A percentile compares a stretch with the other conserved stretches of the same genome.
phyloP scores from a whole-genome alignment of 2,329 filamentous ascomycete species.

The Diatrype stigma region DNA sequence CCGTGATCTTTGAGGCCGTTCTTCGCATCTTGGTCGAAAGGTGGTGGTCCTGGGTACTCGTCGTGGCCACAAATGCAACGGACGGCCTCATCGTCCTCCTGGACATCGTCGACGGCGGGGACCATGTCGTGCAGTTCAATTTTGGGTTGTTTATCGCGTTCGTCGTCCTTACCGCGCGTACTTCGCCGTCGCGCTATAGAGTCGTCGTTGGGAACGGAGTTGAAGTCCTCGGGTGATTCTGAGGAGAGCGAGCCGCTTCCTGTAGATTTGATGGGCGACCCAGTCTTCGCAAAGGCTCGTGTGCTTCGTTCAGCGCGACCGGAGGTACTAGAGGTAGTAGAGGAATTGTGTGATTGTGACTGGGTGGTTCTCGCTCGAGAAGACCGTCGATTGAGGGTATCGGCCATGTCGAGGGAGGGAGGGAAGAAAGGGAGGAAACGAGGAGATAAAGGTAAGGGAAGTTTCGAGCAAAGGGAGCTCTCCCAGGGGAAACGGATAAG shows the following conservation, averaged over 20 bases:
- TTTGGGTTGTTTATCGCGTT: conserved; percentile 41
- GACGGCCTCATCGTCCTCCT: conserved; percentile 89
- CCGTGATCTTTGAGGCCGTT: conserved; percentile 52
- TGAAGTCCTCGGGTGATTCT: conserved; percentile 60
- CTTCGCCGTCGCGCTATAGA: conserved; percentile 70
- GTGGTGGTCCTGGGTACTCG: conserved; percentile 84
- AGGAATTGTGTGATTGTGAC: conserved; percentile 71
- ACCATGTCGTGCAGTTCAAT: conserved; percentile 45
- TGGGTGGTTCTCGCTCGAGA: conserved; percentile 82
- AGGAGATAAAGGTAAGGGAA: conserved; percentile 21
- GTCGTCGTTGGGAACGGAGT: conserved; percentile 50
- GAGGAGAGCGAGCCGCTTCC: conserved; percentile 71
- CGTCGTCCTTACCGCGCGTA: conserved; percentile 69
- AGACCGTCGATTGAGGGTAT: conserved; percentile 74
- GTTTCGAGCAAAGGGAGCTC: conserved; percentile 23
- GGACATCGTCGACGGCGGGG: conserved; percentile 59
- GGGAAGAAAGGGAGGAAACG: conserved; percentile 27
- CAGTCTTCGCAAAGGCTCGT: conserved; percentile 66
- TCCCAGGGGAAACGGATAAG: conserved; percentile 17
- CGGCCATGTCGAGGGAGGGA: conserved; percentile 31
- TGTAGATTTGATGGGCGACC: conserved; percentile 70
- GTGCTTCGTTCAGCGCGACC: conserved; percentile 71
- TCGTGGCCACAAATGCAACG: conserved; percentile 92
- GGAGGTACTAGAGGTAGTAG: conserved; percentile 73
- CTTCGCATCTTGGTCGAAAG: conserved; percentile 53